Percentiles rank a stretch among this genome's conserved stretches.
Evolutionary conservation across 164 flowering plant species (phyloP).

Genomic region (Annona squamosa): DNA sequence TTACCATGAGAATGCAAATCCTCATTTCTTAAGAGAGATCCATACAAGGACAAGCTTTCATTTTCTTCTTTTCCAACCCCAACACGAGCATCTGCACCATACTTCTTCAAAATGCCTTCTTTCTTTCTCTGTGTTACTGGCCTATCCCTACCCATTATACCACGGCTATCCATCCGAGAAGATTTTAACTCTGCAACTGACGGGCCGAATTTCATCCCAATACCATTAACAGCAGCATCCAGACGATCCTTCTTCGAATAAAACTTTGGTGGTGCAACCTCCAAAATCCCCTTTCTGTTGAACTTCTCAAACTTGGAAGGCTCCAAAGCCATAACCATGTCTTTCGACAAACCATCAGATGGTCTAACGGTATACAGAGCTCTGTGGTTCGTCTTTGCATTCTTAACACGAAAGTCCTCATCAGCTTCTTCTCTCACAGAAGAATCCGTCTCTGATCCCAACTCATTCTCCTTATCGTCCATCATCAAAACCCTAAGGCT

Average conservation of each 20-base stretch:
- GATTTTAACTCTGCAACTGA: slow-evolving; percentile 21
- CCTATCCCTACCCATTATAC: slow-evolving; percentile 18
- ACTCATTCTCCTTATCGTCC: slow-evolving; percentile 35
- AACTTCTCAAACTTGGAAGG: slow-evolving; percentile 28
- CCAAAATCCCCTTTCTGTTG: slow-evolving; percentile 55
- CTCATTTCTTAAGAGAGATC: slow-evolving; percentile 1
- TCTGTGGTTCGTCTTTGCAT: slow-evolving; percentile 28
- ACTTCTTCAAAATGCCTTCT: slow-evolving; percentile 23
- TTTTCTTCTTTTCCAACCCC: slow-evolving; percentile 1
- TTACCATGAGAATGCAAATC: neutral
- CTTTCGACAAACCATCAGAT: slow-evolving; percentile 28
- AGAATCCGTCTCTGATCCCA: slow-evolving; percentile 43
- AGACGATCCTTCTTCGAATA: slow-evolving; percentile 23
- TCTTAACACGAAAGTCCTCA: slow-evolving; percentile 42
- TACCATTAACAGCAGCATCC: neutral
- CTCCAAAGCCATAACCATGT: slow-evolving; percentile 17
- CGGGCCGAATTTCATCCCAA: slow-evolving; percentile 31
- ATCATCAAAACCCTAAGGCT: slow-evolving; percentile 50
- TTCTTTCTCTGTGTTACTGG: slow-evolving; percentile 42
- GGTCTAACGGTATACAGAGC: slow-evolving; percentile 27
- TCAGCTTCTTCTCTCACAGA: slow-evolving; percentile 55
- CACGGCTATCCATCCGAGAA: slow-evolving; percentile 18
- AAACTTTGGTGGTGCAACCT: slow-evolving; percentile 34
- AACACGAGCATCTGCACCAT: neutral
- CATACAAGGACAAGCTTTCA: neutral